Percentiles rank a stretch among this genome's conserved stretches.
Conservation (phyloP, 148 eudicot species). For the Nepenthes mirabilis region DNA sequence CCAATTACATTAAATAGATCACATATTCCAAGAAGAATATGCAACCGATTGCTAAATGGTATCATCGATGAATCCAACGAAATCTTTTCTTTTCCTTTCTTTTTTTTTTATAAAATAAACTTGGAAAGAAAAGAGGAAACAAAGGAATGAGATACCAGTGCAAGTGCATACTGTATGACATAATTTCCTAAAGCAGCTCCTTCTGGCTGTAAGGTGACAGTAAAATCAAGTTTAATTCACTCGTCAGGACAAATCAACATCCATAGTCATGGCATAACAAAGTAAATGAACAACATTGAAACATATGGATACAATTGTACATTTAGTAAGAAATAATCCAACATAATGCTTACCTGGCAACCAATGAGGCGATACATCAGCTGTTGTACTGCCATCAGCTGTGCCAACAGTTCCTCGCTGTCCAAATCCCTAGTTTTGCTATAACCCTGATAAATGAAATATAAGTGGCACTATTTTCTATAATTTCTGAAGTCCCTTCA, state of each 20-base stretch:
- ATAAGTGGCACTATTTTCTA: not conserved
- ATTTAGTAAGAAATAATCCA: not conserved
- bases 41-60: too few relatives aligned
- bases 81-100: too few relatives aligned
- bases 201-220: slow-evolving; percentile 58
- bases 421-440: slow-evolving; percentile 86
- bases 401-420: slow-evolving; percentile 77
- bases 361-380: slow-evolving; percentile 80
- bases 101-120: too few relatives aligned
- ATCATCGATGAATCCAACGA: too few relatives aligned
- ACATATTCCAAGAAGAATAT: not conserved
- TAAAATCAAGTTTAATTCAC: slow-evolving; percentile 1
- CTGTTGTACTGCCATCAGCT: slow-evolving; percentile 89
- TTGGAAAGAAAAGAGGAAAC: not conserved
- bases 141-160: slow-evolving; percentile 52
- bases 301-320: not conserved
- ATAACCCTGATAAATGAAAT: slow-evolving; percentile 42
- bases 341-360: slow-evolving; percentile 55
- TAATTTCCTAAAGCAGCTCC: slow-evolving; percentile 90
- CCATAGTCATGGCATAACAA: not conserved
- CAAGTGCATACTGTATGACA: slow-evolving; percentile 96
- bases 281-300: not conserved
- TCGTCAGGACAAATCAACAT: not conserved
- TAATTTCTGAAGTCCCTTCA: too few relatives aligned
- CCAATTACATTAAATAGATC: not conserved